Evolutionary conservation across 1,284 basidiomycete genomes (phyloP), one percentile per base, ranked within the genome.

Genomic region (Austropuccinia psidii): DNA sequence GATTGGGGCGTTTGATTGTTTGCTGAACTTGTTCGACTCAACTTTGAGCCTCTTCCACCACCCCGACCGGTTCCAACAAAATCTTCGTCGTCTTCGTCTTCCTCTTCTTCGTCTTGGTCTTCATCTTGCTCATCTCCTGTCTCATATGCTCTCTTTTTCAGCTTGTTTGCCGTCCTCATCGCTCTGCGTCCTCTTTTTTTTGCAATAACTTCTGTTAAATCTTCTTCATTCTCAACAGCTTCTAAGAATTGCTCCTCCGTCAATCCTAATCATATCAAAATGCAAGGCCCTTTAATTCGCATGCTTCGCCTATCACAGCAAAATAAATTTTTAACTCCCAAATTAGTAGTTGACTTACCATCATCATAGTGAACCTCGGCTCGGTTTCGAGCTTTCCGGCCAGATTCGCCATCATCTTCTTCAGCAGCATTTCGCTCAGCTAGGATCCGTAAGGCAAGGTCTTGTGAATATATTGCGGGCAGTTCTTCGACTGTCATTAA

Each of bases 401-500:
- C 76, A 6, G 76, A 62, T 74, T 79, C 77, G 69, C 79, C 79
- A 35, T 79, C 78, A 41, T 74, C 70, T 24, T 69, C 75, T 9
- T 68, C 70, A 13, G 64, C 77, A 43, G 78, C 77, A 43, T 62
- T 62, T 3, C 54, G 43, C 47, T 55, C 52, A n/a, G 27, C 21
- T 33, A 66, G 54, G n/a, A 66, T 52, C 15, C 43, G 43, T 39
- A 62, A 62, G 4, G 72, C 61, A 33, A 74, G 65, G 19, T 74
- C 72, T 52, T 74, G 35, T 8, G 72, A 65, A 81, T 98, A 99
- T 80, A 92, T 91, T 50, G 91, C 88, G 0, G 96, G 95, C 37
- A 99, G 85, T 80, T 99, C 96, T 66, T 89, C 88, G 64, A 96
- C 85, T 76, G 89, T 86, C 80, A 98, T 91, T 49, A 99, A 86